Conservation (phyloP, 1,284 basidiomycete genomes). For the Papiliotrema flavescens region DNA sequence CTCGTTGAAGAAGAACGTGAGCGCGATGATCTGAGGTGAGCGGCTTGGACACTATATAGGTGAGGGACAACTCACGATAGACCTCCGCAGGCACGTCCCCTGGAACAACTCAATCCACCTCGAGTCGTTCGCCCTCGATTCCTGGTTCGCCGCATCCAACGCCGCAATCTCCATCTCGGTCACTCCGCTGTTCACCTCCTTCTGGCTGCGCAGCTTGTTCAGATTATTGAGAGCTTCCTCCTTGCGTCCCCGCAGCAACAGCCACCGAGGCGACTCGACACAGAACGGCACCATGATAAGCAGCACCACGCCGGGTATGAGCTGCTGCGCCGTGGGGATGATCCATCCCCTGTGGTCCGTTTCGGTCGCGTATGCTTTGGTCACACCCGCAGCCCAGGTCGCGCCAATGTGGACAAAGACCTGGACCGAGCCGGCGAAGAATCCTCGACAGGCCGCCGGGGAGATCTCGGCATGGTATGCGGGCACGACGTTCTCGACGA, state of each 20-base stretch:
- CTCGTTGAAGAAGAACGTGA: constrained; percentile 15
- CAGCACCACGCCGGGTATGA: not conserved
- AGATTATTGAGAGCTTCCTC: constrained; percentile 30
- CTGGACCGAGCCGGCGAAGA: constrained; percentile 12
- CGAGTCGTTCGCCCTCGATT: not conserved
- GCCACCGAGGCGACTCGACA: constrained; percentile 49
- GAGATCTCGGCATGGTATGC: constrained; percentile 20
- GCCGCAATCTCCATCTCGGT: constrained; percentile 1
- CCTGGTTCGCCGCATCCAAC: not conserved
- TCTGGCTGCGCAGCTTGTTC: constrained; percentile 5
- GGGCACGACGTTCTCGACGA: constrained; percentile 21
- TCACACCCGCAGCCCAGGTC: constrained; percentile 4
- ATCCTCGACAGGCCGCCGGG: constrained; percentile 14
- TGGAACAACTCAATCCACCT: constrained; percentile 22
- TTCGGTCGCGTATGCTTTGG: constrained; percentile 3
- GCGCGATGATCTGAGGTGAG: not conserved
- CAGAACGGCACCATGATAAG: not conserved
- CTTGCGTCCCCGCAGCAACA: constrained; percentile 45
- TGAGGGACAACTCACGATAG: not conserved
- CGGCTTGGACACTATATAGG: too few species aligned
- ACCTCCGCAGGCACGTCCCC: constrained; percentile 13
- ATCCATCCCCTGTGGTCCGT: not conserved
- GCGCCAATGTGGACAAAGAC: not conserved
- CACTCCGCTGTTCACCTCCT: not conserved
- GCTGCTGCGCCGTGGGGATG: not conserved